Evolutionary conservation across 225 moss, liverwort and hornwort species (phyloP).

Genomic region (Marchantia paleacea): DNA sequence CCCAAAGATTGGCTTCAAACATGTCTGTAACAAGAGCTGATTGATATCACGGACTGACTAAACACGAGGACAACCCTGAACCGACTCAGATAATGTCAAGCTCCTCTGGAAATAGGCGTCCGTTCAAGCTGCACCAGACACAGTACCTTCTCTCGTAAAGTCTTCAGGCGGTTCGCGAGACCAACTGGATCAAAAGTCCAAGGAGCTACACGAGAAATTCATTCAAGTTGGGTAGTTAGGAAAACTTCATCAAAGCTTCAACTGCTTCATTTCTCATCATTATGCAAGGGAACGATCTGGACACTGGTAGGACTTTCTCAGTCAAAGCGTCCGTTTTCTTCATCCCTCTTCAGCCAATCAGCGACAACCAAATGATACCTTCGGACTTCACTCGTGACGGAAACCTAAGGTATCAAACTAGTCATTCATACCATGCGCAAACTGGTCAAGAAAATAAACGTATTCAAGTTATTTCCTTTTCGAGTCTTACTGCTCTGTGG

Average conservation of each 20-base stretch:
- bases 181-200: constrained; percentile 93
- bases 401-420: neutral
- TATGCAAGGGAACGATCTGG: neutral
- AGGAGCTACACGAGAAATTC: constrained; percentile 53
- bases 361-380: no score
- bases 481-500: neutral
- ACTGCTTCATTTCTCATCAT: neutral
- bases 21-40: neutral
- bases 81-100: neutral
- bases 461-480: neutral
- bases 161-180: constrained; percentile 58
- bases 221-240: neutral
- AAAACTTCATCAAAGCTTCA: neutral
- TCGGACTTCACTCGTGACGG: neutral
- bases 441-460: neutral
- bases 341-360: no score
- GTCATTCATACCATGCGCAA: neutral
- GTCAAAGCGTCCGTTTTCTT: no score
- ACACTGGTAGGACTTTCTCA: neutral
- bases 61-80: constrained; percentile 1
- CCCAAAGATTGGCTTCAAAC: no score
- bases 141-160: constrained; percentile 72
- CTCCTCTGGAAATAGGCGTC: neutral
- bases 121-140: neutral
- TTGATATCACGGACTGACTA: neutral